phyloP scores from a whole-genome alignment of 441 rosid species.

The Jatropha multifida region DNA sequence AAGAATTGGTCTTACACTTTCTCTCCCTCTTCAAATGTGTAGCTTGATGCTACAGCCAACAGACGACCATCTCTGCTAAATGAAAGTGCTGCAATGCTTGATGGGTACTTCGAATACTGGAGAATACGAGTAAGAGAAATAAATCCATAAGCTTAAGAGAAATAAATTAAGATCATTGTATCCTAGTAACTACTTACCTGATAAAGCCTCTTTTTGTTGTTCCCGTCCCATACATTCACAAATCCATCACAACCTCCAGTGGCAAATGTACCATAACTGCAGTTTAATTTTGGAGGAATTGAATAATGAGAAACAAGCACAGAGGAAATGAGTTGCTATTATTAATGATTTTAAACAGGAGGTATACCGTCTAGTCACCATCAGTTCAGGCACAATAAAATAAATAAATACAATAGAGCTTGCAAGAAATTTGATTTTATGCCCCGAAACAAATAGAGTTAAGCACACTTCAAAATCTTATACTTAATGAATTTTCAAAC shows the following conservation, averaged over 20 bases:
- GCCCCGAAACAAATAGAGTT: background rate
- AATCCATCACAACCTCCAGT: conserved; percentile 99
- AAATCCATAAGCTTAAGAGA: background rate
- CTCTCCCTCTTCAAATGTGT: conserved; percentile 94
- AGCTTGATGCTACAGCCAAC: conserved; percentile 98
- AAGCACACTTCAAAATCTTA: background rate
- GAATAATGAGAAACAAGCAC: background rate
- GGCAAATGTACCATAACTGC: conserved; percentile 97
- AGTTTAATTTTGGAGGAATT: conserved; percentile 17
- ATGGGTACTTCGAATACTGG: conserved; percentile 90
- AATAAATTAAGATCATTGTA: background rate
- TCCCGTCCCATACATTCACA: conserved; percentile 95
- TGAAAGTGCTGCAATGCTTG: conserved; percentile 86
- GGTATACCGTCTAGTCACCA: background rate
- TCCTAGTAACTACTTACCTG: conserved; percentile 48
- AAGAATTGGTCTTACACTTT: conserved; percentile 56
- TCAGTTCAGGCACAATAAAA: background rate
- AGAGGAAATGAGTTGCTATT: background rate
- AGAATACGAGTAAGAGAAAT: conserved; percentile 4
- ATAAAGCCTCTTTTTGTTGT: conserved; percentile 95
- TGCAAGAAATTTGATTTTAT: background rate
- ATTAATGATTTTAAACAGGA: background rate
- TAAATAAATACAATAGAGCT: background rate
- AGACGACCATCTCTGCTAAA: conserved; percentile 94
- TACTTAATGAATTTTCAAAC: background rate